These are phyloP conservation scores for Mycena capillaripes DNA, from an alignment of 768 basidiomycete species.

Conservation along the genomic window DNA sequence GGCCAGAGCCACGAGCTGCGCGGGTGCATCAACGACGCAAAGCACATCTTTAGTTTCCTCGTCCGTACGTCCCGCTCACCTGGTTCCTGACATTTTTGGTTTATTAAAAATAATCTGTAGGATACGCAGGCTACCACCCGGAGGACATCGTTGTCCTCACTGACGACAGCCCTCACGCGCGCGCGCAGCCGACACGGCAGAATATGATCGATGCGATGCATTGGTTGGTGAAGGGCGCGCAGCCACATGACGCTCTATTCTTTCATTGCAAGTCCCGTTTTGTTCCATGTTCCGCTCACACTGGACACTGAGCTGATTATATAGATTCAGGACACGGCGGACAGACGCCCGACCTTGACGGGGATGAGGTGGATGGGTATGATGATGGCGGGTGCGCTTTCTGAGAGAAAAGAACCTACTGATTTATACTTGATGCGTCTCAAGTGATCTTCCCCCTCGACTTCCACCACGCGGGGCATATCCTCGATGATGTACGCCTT, in stretches of 20 bases:
- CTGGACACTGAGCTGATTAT: background rate
- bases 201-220: slow-evolving; percentile 66
- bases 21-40: slow-evolving; percentile 88
- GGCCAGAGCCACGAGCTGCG: slow-evolving; percentile 73
- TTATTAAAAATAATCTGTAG: slow-evolving; percentile 8
- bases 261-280: slow-evolving; percentile 67
- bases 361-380: slow-evolving; percentile 84
- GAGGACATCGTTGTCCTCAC: slow-evolving; percentile 79
- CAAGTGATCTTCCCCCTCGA: slow-evolving; percentile 93
- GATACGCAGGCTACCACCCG: slow-evolving; percentile 61
- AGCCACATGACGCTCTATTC: slow-evolving; percentile 79
- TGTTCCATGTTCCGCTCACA: background rate
- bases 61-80: slow-evolving; percentile 56
- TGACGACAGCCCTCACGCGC: slow-evolving; percentile 65
- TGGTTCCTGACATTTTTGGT: background rate
- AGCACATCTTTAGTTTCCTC: slow-evolving; percentile 76
- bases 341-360: slow-evolving; percentile 82
- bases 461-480: slow-evolving; percentile 80
- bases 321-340: slow-evolving; percentile 96
- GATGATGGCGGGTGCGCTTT: slow-evolving; percentile 71
- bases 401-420: background rate
- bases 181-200: slow-evolving; percentile 57
- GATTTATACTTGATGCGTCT: background rate
- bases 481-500: slow-evolving; percentile 80
- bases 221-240: slow-evolving; percentile 79